phyloP scores from a whole-genome alignment of 768 basidiomycete species.

The Obba rivulosa region DNA sequence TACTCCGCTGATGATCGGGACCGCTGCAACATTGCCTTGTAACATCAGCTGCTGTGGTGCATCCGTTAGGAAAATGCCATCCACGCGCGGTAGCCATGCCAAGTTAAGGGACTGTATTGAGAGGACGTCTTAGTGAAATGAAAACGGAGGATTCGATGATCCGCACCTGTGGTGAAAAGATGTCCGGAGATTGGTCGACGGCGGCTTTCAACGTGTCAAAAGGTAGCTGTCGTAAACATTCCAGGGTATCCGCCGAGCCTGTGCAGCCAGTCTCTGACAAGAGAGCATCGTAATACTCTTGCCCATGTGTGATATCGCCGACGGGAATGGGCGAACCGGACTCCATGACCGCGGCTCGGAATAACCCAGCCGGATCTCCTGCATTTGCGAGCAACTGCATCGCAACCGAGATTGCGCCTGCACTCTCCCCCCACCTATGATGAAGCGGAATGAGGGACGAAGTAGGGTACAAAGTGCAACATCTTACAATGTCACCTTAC shows the following conservation, averaged over 20 bases:
- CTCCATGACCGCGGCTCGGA: slow-evolving; percentile 32
- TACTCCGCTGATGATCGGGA: no score
- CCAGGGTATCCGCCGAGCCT: slow-evolving; percentile 29
- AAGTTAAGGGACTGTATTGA: not conserved
- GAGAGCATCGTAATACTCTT: slow-evolving; percentile 36
- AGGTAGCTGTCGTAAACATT: slow-evolving; percentile 37
- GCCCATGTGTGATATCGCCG: slow-evolving; percentile 15
- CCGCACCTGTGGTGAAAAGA: slow-evolving; percentile 15
- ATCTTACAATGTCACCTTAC: slow-evolving; percentile 28
- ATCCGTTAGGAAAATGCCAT: not conserved
- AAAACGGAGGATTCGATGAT: no score
- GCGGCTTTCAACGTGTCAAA: slow-evolving; percentile 27
- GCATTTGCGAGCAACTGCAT: slow-evolving; percentile 20
- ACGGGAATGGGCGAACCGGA: not conserved
- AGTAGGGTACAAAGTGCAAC: slow-evolving; percentile 32
- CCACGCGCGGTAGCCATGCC: slow-evolving; percentile 2
- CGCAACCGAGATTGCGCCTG: slow-evolving; percentile 32
- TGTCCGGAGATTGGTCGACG: slow-evolving; percentile 25
- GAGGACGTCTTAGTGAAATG: no score
- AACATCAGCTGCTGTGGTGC: not conserved
- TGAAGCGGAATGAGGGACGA: not conserved
- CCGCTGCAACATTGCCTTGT: not conserved
- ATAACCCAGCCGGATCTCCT: slow-evolving; percentile 17
- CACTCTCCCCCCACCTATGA: slow-evolving; percentile 28
- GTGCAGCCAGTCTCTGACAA: slow-evolving; percentile 34